Percentiles rank a stretch among this genome's conserved stretches.
Evolutionary conservation across 371 early-diverging fungal species (phyloP).

Genomic region (Lichtheimia ornata): DNA sequence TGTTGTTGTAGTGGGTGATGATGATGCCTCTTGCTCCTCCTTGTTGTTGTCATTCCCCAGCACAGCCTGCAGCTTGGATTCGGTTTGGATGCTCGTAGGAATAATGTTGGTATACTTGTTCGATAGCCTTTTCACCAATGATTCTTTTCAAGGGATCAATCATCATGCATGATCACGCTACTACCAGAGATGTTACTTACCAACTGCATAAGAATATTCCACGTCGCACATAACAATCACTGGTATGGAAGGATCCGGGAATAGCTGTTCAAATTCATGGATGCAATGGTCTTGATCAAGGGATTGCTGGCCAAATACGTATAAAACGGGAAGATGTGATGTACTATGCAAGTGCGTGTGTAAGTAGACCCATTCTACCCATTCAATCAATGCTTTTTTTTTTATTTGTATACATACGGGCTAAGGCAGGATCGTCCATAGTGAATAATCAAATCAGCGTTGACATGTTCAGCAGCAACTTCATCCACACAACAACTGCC

Average conservation of each 20-base stretch:
- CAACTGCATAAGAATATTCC: constrained; percentile 65
- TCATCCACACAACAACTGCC: constrained; percentile 97
- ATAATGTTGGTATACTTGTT: constrained; percentile 40
- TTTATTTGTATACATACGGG: constrained; percentile 52
- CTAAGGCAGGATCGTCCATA: constrained; percentile 92
- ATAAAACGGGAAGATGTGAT: constrained; percentile 80
- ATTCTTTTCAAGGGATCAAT: constrained; percentile 14
- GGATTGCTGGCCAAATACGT: constrained; percentile 79
- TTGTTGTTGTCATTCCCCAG: constrained; percentile 11
- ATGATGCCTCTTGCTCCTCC: constrained; percentile 1
- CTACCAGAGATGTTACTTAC: constrained; percentile 31
- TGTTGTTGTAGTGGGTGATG: constrained; percentile 23
- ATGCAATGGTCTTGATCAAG: constrained; percentile 64
- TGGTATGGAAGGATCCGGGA: constrained; percentile 39
- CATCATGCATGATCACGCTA: neutral
- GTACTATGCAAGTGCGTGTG: constrained; percentile 52
- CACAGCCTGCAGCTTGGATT: constrained; percentile 41
- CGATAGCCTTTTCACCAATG: constrained; percentile 16
- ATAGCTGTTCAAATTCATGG: constrained; percentile 40
- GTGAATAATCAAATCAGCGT: constrained; percentile 85
- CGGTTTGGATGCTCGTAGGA: constrained; percentile 54
- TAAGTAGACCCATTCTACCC: neutral
- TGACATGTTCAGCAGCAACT: constrained; percentile 90
- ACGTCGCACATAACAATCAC: constrained; percentile 80
- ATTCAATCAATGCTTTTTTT: neutral